Evolutionary conservation across 2,329 filamentous ascomycete genomes (phyloP), one percentile per base, ranked within the genome.

Genomic region (Claviceps sp.): DNA sequence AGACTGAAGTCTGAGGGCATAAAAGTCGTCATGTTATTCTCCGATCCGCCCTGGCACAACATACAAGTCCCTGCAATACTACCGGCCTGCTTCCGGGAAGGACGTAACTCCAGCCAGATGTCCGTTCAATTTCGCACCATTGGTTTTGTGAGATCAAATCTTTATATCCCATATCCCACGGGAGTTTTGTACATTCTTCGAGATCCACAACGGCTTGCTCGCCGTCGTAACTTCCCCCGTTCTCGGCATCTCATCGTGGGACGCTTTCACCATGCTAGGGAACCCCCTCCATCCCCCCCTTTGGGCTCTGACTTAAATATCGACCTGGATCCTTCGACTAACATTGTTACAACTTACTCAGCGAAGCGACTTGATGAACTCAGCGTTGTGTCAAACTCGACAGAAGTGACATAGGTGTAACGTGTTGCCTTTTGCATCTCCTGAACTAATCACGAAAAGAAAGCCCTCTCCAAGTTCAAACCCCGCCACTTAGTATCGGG

Each of bases 1-100:
- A 30, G 26, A 30, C 30, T 34, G 30, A 34, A 34, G 30, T 34
- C 42, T 40, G 41, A 44, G 47, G 55, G 52, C 52, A 55, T 49
- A 52, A 54, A 50, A 52, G n/a, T 51, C 52, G 38, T 48, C 36
- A 53, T 48, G 53, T 48, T 53, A 53, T 55, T 55, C 48, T 53
- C 54, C 55, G 52, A 51, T 44, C 42, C 34, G 49, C 40, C 26
- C 51, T 47, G 20, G 41, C 5, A 52, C 48, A 42, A 50, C 14
- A 50, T 40, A 41, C 11, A 36, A 47, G 11, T 22, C 51, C 44
- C 43, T 49, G 50, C 20, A 43, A 43, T 43, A 41, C 52, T 46
- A 45, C 49, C 43, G 53, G 49, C 30, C 34, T 49, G 42, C 38
- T 54, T 50, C 48, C 36, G 48, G 20, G 42, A 52, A 41, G 26